Evolutionary conservation across 2,329 filamentous ascomycete species (phyloP).

Genomic region (Trichoderma hamatum): DNA sequence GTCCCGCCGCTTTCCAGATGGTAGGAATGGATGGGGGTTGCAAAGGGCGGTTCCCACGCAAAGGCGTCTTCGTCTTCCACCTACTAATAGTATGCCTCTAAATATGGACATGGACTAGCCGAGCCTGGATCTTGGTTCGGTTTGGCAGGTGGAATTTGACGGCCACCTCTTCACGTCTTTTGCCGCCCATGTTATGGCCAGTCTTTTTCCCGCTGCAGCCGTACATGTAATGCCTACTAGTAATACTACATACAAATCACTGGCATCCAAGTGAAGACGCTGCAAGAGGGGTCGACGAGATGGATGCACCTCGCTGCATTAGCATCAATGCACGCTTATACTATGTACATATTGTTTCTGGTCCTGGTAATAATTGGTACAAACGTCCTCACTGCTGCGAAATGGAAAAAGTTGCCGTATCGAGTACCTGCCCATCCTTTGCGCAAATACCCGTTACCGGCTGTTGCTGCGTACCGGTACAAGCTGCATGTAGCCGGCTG

Average conservation of each 20-base stretch:
- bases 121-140: conserved; percentile 8
- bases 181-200: conserved; percentile 3
- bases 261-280: neutral
- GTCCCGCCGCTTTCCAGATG: neutral
- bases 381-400: too few species aligned
- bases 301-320: neutral
- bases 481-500: neutral
- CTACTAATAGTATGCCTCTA: neutral
- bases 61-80: neutral
- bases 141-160: conserved; percentile 15
- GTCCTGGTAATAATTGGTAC: too few species aligned
- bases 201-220: conserved; percentile 1
- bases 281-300: neutral
- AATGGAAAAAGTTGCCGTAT: neutral
- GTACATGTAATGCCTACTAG: neutral
- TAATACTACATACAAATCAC: neutral
- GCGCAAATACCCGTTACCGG: neutral
- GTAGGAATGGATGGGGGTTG: neutral
- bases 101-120: neutral
- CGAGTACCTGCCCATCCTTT: neutral
- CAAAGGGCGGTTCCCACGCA: neutral
- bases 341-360: too few species aligned
- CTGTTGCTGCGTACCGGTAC: neutral
- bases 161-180: neutral
- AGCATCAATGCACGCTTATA: too few species aligned